Evolutionary conservation across 108 stramenopile species (phyloP), one percentile per base, ranked within the genome.

Genomic region (Nitzschia putrida): DNA sequence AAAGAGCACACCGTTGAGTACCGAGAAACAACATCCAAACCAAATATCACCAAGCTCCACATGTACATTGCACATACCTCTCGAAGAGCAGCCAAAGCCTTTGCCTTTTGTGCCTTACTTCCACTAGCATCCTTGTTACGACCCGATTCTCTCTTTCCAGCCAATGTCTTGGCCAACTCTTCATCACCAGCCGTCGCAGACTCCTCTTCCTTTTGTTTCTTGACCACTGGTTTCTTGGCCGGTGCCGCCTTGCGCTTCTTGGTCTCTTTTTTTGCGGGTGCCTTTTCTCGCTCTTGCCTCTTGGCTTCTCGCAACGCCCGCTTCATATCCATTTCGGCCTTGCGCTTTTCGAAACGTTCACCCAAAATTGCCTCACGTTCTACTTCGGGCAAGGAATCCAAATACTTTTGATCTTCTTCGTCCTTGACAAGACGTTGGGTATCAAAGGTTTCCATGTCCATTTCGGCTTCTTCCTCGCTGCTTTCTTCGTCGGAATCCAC

Each of bases 361-460:
- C 81, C 94, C 2, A 95, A 66, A 65, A 91, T 91, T 41, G 88
- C 86, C 81, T 95, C 94, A 71, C 94, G 89, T 60, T 95, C 94
- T 16, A 95, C 50, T 66, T 95, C 94, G 9, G 91, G 86, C 45
- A 95, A 51, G 24, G 83, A 79, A 52, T 95, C 89, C 9, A 95
- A 75, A 76, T 85, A 78, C 64, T 92, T 92, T 40, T 81, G 83
- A 75, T 95, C 94, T 7, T 72, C 89, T 21, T 90, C 91, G 59
- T 87, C 83, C 68, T 86, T 71, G 29, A 95, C 76, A 21, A 94
- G 61, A 47, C 78, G 81, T 50, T 86, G 80, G 9, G 83, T 76
- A 75, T 94, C 90, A 45, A 88, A 84, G 20, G 78, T 90, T 64
- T 91, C 90, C 72, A 90, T 79, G 44, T 92, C 93, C 70, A 87